Percentiles rank a stretch among this genome's conserved stretches.
Evolutionary conservation across 2,329 filamentous ascomycete species (phyloP).

Genomic region (Cladophialophora immunda): DNA sequence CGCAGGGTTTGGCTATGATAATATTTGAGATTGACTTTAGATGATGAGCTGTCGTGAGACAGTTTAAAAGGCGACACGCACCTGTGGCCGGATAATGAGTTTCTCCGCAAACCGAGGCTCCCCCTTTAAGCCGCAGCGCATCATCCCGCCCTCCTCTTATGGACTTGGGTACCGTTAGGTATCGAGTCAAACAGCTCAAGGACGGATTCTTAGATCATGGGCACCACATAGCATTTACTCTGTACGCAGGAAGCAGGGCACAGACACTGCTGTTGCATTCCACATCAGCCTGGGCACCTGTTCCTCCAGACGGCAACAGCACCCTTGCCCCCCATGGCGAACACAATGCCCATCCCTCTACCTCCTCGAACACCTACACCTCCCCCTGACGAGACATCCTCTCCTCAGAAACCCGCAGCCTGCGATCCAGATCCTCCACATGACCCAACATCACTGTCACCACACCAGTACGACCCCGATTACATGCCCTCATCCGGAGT

Average conservation of each 20-base stretch:
- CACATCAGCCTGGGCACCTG: neutral
- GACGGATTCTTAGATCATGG: neutral
- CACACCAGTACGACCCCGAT: conserved; percentile 42
- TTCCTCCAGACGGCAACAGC: neutral
- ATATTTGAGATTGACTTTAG: conserved; percentile 9
- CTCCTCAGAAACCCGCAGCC: conserved; percentile 34
- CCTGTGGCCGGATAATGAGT: neutral
- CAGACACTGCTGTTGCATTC: conserved; percentile 11
- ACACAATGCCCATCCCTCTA: conserved; percentile 62
- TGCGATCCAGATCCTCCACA: conserved; percentile 43
- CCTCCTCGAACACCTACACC: conserved; percentile 72
- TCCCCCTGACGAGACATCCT: conserved; percentile 59
- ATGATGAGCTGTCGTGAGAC: conserved; percentile 4
- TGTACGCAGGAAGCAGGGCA: conserved; percentile 3
- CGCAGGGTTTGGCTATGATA: conserved; percentile 23
- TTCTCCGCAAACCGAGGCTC: conserved; percentile 5
- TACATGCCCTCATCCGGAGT: conserved; percentile 23
- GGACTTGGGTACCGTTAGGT: neutral
- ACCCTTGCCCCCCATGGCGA: conserved; percentile 22
- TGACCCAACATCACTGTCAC: conserved; percentile 59
- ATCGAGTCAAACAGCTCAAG: neutral
- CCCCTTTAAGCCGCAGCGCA: neutral
- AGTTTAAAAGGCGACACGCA: neutral
- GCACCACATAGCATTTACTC: neutral
- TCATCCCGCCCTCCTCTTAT: neutral